Conservation (phyloP, 2,329 filamentous ascomycete species). For the Fusarium xyrophilum region DNA sequence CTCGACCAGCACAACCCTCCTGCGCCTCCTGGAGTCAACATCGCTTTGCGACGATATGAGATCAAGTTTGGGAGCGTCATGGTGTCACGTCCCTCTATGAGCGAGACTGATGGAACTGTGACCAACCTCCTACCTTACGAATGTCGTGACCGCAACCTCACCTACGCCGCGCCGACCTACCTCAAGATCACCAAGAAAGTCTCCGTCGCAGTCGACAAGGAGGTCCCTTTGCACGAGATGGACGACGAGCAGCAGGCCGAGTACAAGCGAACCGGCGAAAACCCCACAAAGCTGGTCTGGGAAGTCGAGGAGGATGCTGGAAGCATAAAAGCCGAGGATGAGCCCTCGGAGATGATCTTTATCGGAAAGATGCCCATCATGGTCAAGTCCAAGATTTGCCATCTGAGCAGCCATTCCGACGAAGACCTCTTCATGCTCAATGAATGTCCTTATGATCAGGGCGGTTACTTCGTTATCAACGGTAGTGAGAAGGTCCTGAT, state of each 20-base stretch:
- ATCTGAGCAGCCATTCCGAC: slow-evolving; percentile 82
- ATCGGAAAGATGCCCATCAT: slow-evolving; percentile 97
- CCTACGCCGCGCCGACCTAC: slow-evolving; percentile 91
- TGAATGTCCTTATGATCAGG: slow-evolving; percentile 97
- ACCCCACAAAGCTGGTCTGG: slow-evolving; percentile 65
- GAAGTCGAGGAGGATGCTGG: slow-evolving; percentile 65
- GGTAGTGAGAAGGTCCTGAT: slow-evolving; percentile 98
- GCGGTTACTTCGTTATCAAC: slow-evolving; percentile 99
- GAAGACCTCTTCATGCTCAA: slow-evolving; percentile 89
- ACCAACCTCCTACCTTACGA: slow-evolving; percentile 90
- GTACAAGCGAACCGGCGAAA: slow-evolving; percentile 61
- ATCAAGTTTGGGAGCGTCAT: slow-evolving; percentile 92
- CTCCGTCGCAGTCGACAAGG: slow-evolving; percentile 79
- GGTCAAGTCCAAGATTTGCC: slow-evolving; percentile 96
- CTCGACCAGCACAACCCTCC: slow-evolving; percentile 90
- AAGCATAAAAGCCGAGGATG: slow-evolving; percentile 60
- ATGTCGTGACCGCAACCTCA: slow-evolving; percentile 92
- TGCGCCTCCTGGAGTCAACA: slow-evolving; percentile 75
- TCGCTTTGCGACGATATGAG: slow-evolving; percentile 90
- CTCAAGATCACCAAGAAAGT: slow-evolving; percentile 87
- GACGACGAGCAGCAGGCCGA: slow-evolving; percentile 69
- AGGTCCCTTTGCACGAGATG: slow-evolving; percentile 70
- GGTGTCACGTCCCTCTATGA: slow-evolving; percentile 88
- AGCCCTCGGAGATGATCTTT: slow-evolving; percentile 76
- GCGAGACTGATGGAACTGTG: slow-evolving; percentile 89